These are phyloP conservation scores for Microthyrium microscopicum DNA, from an alignment of 2,329 filamentous ascomycete genomes.

Conservation along the genomic window DNA sequence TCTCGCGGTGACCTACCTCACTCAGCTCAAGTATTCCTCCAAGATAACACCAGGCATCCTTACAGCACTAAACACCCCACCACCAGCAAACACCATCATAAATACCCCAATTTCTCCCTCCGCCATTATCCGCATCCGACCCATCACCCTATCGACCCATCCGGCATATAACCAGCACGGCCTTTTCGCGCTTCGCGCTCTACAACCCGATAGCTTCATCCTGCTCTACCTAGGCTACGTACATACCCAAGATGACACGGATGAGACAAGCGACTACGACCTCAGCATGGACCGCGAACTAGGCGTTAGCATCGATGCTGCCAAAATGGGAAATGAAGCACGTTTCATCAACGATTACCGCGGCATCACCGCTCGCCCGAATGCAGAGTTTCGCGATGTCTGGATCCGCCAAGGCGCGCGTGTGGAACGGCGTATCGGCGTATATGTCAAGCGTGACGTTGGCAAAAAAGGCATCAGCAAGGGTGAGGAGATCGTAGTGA, in stretches of 20 bases:
- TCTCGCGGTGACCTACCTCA: too few species aligned
- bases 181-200: constrained; percentile 28
- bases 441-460: constrained; percentile 30
- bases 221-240: constrained; percentile 33
- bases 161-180: constrained; percentile 32
- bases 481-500: constrained; percentile 35
- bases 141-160: constrained; percentile 25
- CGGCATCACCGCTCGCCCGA: constrained; percentile 23
- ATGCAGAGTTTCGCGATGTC: constrained; percentile 27
- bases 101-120: too few species aligned
- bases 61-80: too few species aligned
- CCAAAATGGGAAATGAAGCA: constrained; percentile 32
- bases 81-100: too few species aligned
- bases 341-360: constrained; percentile 39
- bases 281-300: constrained; percentile 32
- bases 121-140: constrained; percentile 24
- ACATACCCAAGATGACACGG: constrained; percentile 25
- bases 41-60: too few species aligned
- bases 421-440: constrained; percentile 30
- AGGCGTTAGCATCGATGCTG: constrained; percentile 31
- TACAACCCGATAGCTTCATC: constrained; percentile 29
- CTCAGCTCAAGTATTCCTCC: too few species aligned
- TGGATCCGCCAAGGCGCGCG: constrained; percentile 20
- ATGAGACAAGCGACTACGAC: constrained; percentile 33
- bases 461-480: constrained; percentile 25